Evolutionary conservation across 768 basidiomycete genomes (phyloP), one percentile per base, ranked within the genome.

Genomic region (Lactifluus pinguis): DNA sequence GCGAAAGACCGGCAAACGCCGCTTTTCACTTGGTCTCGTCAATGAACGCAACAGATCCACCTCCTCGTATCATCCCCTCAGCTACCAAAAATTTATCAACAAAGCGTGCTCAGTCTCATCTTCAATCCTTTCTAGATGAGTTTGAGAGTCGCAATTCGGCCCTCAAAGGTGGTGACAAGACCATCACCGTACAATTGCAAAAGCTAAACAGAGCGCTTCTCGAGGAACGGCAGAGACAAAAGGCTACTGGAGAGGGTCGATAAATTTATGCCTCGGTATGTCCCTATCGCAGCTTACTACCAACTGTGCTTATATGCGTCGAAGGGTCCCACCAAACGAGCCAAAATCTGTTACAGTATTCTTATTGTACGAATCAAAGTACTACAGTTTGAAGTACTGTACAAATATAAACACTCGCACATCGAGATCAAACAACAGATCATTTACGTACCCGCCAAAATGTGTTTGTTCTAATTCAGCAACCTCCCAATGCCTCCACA

Each of bases 401-500:
- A 42, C 17, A 42, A 15, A 42, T 9, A 34, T 9, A 9, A 2
- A 34, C 4, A 34, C 32, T 34, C 32, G 32, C 9, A 34, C 17
- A 7, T 42, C 19, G 17, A 17, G 6, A 44, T 6, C n/a, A 44
- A n/a, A 44, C 45, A 0, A 8, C 13, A 21, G 4, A 17, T 14
- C 3, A 3, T 13, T 45, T 47, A 21, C 10, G 13, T 34, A 6
- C 10, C 29, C 32, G 2, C 10, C 29, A 14, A 15, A 21, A 38
- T 2, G 25, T 25, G 25, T 25, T 25, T 21, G 17, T 17, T 62
- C 41, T 44, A 62, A 44, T 58, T 58, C 21, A 64, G 14, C 47
- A 60, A 19, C 68, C 89, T 76, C 34, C 89, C 89, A 17, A 84
- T 66, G 8, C 90, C 89, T 11, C 75, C 72, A 73, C 90, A 92